Percentiles rank a stretch among this genome's conserved stretches.
Conservation (phyloP, 495 filamentous ascomycete genomes). For the Parathielavia hyrcaniae region DNA sequence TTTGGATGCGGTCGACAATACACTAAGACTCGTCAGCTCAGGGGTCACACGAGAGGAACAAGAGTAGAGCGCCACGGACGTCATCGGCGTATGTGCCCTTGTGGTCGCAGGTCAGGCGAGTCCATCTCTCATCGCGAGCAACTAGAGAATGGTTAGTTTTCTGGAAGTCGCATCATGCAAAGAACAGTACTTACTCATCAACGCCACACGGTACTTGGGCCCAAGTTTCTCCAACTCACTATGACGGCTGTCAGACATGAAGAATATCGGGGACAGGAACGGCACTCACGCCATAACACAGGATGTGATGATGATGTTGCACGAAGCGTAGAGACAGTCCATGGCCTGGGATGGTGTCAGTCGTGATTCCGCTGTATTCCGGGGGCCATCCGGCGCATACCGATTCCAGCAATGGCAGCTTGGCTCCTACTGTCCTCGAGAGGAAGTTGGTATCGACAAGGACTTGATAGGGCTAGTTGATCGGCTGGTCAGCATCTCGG, state of each 20-base stretch:
- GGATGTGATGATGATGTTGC: conserved; percentile 62
- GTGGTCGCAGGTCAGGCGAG: conserved; percentile 78
- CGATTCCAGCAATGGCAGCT: conserved; percentile 76
- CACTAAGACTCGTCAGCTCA: conserved; percentile 40
- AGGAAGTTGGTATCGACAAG: conserved; percentile 83
- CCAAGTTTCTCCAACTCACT: conserved; percentile 86
- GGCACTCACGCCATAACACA: conserved; percentile 48
- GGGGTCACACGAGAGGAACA: too few species aligned
- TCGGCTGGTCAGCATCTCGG: conserved; percentile 9
- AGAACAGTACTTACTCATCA: conserved; percentile 43
- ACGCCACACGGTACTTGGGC: conserved; percentile 77
- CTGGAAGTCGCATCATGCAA: neutral
- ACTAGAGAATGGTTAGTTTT: conserved; percentile 40
- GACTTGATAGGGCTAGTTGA: conserved; percentile 27
- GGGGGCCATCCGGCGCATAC: conserved; percentile 17
- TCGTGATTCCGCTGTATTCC: neutral
- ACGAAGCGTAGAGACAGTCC: conserved; percentile 67
- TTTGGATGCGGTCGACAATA: conserved; percentile 76
- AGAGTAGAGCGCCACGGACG: conserved; percentile 15
- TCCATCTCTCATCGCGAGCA: conserved; percentile 87
- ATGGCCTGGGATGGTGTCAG: conserved; percentile 40
- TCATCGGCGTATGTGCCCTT: conserved; percentile 93
- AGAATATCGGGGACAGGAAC: neutral
- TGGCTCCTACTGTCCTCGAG: conserved; percentile 80
- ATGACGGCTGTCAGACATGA: conserved; percentile 39